Evolutionary conservation across 257 asterid genomes (phyloP), one percentile per base, ranked within the genome.

Genomic region (Solanum pinnatisectum): DNA sequence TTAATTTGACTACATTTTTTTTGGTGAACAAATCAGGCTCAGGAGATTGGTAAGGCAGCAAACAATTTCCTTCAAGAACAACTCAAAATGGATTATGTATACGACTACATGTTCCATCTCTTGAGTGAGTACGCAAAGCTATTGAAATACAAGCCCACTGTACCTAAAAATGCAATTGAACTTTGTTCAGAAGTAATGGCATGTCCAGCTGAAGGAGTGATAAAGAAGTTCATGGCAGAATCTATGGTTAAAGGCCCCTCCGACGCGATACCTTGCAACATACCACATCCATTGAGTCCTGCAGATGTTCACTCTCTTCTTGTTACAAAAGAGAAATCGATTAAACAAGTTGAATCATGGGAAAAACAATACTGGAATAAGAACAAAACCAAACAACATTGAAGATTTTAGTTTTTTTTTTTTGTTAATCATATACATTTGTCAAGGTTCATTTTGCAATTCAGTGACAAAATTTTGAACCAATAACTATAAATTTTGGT

Each of bases 91-190:
- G 96, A 94, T 15, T 91, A 91, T 52, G 96, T 96, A 18, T 96
- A 96, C 35, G 99, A 96, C 90, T 96, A 95, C 95, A 96, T 95
- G 98, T 94, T 96, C 89, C 99, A 95, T 87, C 92, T 94, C 42
- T 71, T 96, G 87, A 91, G 83, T 12, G 94, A 92, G 86, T 96
- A 96, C 20, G 86, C 97, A 10, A 96, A 92, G 95, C 96, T 96
- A 23, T 90, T 96, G 40, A 95, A 68, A 8, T 96, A 92, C 95
- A 94, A 93, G 89, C 98, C 99, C 30, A 85, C 88, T 1, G 27
- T 93, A 65, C 95, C 99, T 32, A 8, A 37, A 76, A 83, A 46
- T 27, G 98, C 98, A 0, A 88, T 93, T 3, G 96, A 96, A 70
- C 91, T 96, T 32, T 96, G 99, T 78, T 93, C 98, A 0, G 98